These are phyloP conservation scores for Penicillium olsonii DNA, from an alignment of 2,329 filamentous ascomycete genomes.

Conservation along the genomic window DNA sequence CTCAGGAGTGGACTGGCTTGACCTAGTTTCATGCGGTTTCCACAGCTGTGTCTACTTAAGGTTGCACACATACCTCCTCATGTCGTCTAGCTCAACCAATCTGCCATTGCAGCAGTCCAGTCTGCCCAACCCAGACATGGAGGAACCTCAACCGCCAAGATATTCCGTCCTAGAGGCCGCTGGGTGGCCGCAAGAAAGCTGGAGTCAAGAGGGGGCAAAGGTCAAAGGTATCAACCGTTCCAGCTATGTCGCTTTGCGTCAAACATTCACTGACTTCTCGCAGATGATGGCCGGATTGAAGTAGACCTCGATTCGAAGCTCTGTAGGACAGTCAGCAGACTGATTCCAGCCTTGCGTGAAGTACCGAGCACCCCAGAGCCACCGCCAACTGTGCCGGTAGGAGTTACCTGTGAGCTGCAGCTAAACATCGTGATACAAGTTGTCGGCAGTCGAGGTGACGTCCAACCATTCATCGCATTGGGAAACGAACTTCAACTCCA, in stretches of 20 bases:
- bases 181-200: constrained; percentile 1
- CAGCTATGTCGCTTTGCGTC: too few species aligned
- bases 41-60: too few species aligned
- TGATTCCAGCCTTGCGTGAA: not conserved
- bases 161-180: constrained; percentile 10
- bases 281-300: constrained; percentile 3
- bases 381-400: too few species aligned
- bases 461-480: constrained; percentile 61
- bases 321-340: not conserved
- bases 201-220: not conserved
- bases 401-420: constrained; percentile 10
- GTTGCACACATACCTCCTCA: too few species aligned
- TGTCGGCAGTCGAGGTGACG: constrained; percentile 58
- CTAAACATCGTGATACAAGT: constrained; percentile 58
- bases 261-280: not conserved
- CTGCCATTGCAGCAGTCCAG: too few species aligned
- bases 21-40: too few species aligned
- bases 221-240: not conserved
- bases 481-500: constrained; percentile 53
- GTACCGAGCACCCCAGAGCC: too few species aligned
- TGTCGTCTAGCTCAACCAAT: too few species aligned
- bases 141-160: constrained; percentile 8
- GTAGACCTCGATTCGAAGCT: constrained; percentile 5
- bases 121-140: too few species aligned
- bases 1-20: too few species aligned